Conservation (phyloP, 225 moss, liverwort and hornwort genomes). For the Bryum argenteum region DNA sequence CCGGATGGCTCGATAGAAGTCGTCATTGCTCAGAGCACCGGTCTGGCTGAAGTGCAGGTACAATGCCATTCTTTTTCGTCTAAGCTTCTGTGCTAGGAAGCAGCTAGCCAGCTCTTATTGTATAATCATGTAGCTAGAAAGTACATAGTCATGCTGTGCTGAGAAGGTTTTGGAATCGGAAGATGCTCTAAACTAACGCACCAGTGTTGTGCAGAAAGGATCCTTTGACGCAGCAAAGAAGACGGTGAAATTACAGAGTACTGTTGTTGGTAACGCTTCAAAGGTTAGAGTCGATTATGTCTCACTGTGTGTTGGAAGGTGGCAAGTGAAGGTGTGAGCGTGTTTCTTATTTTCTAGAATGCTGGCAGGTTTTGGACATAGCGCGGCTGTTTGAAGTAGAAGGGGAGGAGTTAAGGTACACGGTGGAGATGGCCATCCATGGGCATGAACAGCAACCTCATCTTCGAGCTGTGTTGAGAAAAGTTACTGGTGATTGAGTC, state of each 20-base stretch:
- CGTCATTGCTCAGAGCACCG: slow-evolving; percentile 92
- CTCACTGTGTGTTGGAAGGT: slow-evolving; percentile 2
- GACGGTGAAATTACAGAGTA: slow-evolving; percentile 73
- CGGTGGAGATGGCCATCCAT: slow-evolving; percentile 85
- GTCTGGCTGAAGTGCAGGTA: slow-evolving; percentile 95
- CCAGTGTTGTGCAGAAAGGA: slow-evolving; percentile 66
- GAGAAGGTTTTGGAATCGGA: background rate
- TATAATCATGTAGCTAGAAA: background rate
- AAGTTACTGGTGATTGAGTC: slow-evolving; percentile 35
- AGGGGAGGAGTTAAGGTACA: slow-evolving; percentile 72
- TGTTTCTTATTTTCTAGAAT: slow-evolving; percentile 27
- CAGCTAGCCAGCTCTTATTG: slow-evolving; percentile 9
- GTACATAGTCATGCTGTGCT: slow-evolving; percentile 5
- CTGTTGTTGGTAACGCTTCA: slow-evolving; percentile 82
- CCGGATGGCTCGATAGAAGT: slow-evolving; percentile 85
- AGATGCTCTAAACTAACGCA: background rate
- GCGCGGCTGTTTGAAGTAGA: slow-evolving; percentile 66
- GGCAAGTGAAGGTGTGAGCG: background rate
- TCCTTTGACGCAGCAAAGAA: slow-evolving; percentile 67
- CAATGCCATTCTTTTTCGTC: background rate
- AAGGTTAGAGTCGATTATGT: slow-evolving; percentile 62
- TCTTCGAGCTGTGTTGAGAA: slow-evolving; percentile 70
- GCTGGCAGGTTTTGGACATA: slow-evolving; percentile 66
- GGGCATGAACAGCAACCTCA: slow-evolving; percentile 81
- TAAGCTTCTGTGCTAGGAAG: slow-evolving; percentile 8